Conservation (phyloP, 2,329 filamentous ascomycete species). For the Coniochaeta sp. region DNA sequence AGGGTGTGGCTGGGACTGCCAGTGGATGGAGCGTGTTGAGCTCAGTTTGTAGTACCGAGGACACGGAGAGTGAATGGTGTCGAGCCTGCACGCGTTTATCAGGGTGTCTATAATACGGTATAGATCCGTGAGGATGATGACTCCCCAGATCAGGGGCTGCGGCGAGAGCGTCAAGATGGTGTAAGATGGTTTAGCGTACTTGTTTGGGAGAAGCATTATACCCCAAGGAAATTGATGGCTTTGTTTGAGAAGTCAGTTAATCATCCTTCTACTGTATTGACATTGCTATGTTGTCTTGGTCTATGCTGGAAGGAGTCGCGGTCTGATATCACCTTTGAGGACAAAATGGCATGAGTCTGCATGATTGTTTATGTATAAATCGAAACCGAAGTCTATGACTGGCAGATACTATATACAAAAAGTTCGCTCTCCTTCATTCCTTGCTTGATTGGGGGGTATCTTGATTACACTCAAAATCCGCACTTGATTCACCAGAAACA, state of each 20-base stretch:
- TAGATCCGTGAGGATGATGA: neutral
- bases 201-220: constrained; percentile 22
- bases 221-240: constrained; percentile 18
- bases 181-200: neutral
- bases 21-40: neutral
- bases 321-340: too few relatives aligned
- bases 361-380: too few relatives aligned
- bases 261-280: neutral
- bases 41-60: constrained; percentile 5
- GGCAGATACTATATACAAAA: neutral
- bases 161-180: neutral
- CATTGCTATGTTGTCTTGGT: neutral
- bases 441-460: constrained; percentile 30
- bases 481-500: constrained; percentile 36
- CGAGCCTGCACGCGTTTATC: neutral
- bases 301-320: neutral
- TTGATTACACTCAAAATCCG: constrained; percentile 14
- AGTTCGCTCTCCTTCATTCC: too few relatives aligned
- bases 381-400: too few relatives aligned
- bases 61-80: neutral
- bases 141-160: neutral
- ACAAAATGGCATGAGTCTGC: too few relatives aligned
- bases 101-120: neutral
- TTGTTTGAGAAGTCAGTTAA: neutral
- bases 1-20: neutral